Evolutionary conservation across 345 rosid species (phyloP).

Genomic region (Sisymbrium irio): DNA sequence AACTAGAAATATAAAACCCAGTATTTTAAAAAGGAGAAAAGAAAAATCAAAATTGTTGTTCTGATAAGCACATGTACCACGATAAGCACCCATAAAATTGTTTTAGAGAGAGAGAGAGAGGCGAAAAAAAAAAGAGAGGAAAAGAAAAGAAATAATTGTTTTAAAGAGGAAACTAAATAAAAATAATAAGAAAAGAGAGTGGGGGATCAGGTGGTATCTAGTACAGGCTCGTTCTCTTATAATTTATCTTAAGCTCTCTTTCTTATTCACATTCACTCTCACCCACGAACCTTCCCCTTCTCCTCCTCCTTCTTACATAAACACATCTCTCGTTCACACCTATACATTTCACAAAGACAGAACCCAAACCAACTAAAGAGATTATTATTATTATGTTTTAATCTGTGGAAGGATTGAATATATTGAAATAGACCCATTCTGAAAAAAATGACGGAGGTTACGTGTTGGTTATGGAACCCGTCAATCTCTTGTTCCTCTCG

Average conservation of each 20-base stretch:
- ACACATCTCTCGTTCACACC: conserved; percentile 21
- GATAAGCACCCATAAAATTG: conserved; percentile 3
- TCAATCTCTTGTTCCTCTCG: neutral
- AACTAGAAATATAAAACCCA: neutral
- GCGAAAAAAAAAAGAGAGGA: neutral
- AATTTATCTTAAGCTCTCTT: neutral
- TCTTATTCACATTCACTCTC: conserved; percentile 6
- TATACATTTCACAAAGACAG: neutral
- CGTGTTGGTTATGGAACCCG: conserved; percentile 3
- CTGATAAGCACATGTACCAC: conserved; percentile 9
- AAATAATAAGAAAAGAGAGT: neutral
- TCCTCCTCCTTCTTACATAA: conserved; percentile 32
- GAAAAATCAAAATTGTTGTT: neutral
- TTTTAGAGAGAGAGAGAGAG: neutral
- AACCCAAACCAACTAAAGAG: neutral
- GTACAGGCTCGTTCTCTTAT: conserved; percentile 25
- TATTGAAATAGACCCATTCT: neutral
- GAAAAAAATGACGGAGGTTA: conserved; percentile 26
- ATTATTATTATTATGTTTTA: neutral
- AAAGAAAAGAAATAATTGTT: neutral
- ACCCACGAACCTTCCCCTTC: conserved; percentile 29
- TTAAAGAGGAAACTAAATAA: neutral
- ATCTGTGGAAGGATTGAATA: no score
- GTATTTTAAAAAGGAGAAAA: neutral
- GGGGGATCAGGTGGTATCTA: conserved; percentile 37